A percentile compares a stretch with the other conserved stretches of the same genome.
Conservation (phyloP, 2,329 filamentous ascomycete genomes). For the Macrophomina pseudophaseolina region DNA sequence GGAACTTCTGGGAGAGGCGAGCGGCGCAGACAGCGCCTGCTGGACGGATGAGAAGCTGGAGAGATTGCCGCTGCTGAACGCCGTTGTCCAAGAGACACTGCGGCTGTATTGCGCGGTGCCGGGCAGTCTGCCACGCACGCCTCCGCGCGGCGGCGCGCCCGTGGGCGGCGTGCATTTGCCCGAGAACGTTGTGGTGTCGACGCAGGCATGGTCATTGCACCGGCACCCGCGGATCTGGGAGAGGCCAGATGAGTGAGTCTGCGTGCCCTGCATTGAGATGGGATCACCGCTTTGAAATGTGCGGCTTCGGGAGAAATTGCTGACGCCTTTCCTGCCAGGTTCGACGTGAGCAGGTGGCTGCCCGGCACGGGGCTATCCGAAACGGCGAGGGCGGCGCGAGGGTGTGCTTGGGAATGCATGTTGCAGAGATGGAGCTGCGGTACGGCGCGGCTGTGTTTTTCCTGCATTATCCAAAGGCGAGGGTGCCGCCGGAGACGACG, state of each 20-base stretch:
- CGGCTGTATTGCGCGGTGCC: constrained; percentile 45
- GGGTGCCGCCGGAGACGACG: constrained; percentile 36
- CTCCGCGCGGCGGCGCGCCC: constrained; percentile 40
- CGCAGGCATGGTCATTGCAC: constrained; percentile 47
- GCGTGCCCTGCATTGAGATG: too few relatives aligned
- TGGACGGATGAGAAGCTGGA: constrained; percentile 37
- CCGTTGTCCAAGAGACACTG: constrained; percentile 46
- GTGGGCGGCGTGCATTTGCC: constrained; percentile 43
- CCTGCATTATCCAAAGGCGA: constrained; percentile 46
- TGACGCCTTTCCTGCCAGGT: constrained; percentile 31
- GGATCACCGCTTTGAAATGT: too few relatives aligned
- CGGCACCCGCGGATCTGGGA: too few relatives aligned
- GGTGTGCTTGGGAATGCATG: constrained; percentile 72
- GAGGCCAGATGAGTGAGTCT: too few relatives aligned
- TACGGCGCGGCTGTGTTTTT: constrained; percentile 60
- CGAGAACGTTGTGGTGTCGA: constrained; percentile 41
- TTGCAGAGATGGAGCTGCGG: constrained; percentile 65
- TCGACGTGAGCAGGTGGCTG: too few relatives aligned
- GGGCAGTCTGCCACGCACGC: constrained; percentile 41
- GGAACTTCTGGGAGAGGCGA: constrained; percentile 34
- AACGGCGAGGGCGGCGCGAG: constrained; percentile 70
- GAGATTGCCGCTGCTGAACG: constrained; percentile 39
- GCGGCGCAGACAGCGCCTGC: constrained; percentile 31
- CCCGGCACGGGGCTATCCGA: too few relatives aligned
- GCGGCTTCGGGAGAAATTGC: too few relatives aligned